phyloP scores from a whole-genome alignment of 2,329 filamentous ascomycete genomes.

The Colletotrichum tropicale region DNA sequence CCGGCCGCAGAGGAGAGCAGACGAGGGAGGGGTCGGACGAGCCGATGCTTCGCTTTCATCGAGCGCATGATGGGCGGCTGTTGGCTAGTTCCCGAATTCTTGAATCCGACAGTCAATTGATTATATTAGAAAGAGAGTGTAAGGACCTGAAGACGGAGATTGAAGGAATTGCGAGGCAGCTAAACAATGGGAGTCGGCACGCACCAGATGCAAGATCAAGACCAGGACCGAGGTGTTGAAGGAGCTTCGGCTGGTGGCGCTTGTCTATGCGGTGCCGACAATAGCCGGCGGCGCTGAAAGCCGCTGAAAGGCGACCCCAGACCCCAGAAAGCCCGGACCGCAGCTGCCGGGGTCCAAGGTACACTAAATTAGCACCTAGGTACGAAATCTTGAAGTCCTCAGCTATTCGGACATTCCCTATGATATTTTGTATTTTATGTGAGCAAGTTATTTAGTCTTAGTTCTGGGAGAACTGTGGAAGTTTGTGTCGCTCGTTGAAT shows the following conservation, averaged over 20 bases:
- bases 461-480: not conserved
- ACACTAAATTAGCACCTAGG: not conserved
- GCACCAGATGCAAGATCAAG: not conserved
- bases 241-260: slow-evolving; percentile 8
- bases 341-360: not conserved
- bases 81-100: not conserved
- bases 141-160: not conserved
- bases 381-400: not conserved
- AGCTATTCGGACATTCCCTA: not conserved
- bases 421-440: not conserved
- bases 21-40: slow-evolving; percentile 48
- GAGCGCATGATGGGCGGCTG: slow-evolving; percentile 53
- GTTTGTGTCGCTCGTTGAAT: not conserved
- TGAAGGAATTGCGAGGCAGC: not conserved
- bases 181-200: not conserved
- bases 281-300: slow-evolving; percentile 15
- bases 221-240: slow-evolving; percentile 10
- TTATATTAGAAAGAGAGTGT: not conserved
- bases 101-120: not conserved
- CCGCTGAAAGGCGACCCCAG: slow-evolving; percentile 13
- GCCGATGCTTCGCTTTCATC: slow-evolving; percentile 55
- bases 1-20: slow-evolving; percentile 30
- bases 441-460: not conserved
- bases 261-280: slow-evolving; percentile 3
- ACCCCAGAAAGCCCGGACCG: not conserved